Evolutionary conservation across 257 asterid species (phyloP), one percentile per base, ranked within the genome.

Genomic region (Datura wrightii): DNA sequence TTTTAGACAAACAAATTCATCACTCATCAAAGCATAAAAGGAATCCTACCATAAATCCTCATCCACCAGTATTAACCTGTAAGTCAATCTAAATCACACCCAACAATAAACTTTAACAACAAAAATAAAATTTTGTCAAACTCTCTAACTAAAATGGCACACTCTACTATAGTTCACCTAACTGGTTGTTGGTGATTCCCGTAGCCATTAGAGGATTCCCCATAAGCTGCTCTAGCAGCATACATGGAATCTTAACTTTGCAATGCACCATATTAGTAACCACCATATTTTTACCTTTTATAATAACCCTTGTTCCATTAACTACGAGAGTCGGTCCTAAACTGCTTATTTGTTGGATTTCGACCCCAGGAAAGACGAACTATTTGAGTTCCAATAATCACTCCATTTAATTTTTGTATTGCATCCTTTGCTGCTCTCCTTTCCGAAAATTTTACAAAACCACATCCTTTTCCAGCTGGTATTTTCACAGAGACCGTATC

Each of bases 401-500:
- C 36, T 71, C 88, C 88, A 82, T 85, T 85, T 24, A 82, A 65
- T 42, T 54, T 85, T 84, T 71, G 85, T 70, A 85, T 85, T 37
- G 88, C 79, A 13, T 85, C 83, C 83, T 82, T 85, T 2, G 88
- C 88, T 41, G 37, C 67, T 44, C 70, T 81, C 84, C 88, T 90
- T 89, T 87, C 90, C 9, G 85, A 91, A 84, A 91, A 92, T 88
- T 97, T 98, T 58, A 97, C 98, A 85, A 97, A 97, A 70, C 99
- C 99, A 55, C 99, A 97, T 70, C 99, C 98, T 89, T 95, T 97
- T 84, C 98, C 98, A 82, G 91, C 90, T 41, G 99, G 98, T 81
- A 97, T 94, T 88, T 97, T 97, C 79, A 97, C 97, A 62, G 98
- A 95, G 84, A 92, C 84, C 74, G 94, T 93, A 86, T 95, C 97